These are phyloP conservation scores for Grammothele lineata DNA, from an alignment of 768 basidiomycete species.

Conservation along the genomic window DNA sequence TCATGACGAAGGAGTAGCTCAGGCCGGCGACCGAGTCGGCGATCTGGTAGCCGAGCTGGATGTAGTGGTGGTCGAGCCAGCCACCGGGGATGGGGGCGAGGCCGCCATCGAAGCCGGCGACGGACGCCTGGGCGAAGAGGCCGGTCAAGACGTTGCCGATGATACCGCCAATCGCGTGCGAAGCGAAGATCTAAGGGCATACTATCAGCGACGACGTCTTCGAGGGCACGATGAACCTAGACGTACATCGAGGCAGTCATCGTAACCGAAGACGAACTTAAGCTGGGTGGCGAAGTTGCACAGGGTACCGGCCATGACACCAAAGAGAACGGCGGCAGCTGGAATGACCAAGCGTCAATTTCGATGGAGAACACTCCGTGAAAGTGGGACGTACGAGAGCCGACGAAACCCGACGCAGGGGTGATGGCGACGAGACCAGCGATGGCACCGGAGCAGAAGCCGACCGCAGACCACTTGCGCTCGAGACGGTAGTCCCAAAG, in stretches of 20 bases:
- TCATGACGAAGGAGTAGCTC: conserved; percentile 71
- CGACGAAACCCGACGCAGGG: conserved; percentile 80
- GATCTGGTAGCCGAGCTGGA: conserved; percentile 83
- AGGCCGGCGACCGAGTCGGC: conserved; percentile 69
- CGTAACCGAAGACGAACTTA: conserved; percentile 75
- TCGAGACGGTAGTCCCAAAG: conserved; percentile 93
- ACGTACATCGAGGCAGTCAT: conserved; percentile 76
- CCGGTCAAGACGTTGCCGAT: conserved; percentile 79
- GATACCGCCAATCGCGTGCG: conserved; percentile 73
- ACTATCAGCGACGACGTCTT: no score
- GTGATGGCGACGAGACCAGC: conserved; percentile 88
- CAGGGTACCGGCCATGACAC: conserved; percentile 73
- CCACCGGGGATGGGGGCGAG: conserved; percentile 64
- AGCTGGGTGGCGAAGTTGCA: conserved; percentile 97
- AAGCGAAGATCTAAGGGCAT: conserved; percentile 79
- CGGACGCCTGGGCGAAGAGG: conserved; percentile 77
- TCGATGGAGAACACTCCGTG: neutral
- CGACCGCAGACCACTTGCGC: conserved; percentile 89
- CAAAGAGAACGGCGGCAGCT: conserved; percentile 84
- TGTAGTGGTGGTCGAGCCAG: conserved; percentile 80
- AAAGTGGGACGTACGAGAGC: conserved; percentile 50
- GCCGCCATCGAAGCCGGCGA: conserved; percentile 79
- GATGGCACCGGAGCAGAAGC: conserved; percentile 95
- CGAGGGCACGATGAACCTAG: conserved; percentile 18
- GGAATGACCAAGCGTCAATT: neutral